A percentile compares a stretch with the other conserved stretches of the same genome.
These are phyloP conservation scores for Viscum album DNA, from an alignment of 177 flowering plant genomes.

Conservation along the genomic window DNA sequence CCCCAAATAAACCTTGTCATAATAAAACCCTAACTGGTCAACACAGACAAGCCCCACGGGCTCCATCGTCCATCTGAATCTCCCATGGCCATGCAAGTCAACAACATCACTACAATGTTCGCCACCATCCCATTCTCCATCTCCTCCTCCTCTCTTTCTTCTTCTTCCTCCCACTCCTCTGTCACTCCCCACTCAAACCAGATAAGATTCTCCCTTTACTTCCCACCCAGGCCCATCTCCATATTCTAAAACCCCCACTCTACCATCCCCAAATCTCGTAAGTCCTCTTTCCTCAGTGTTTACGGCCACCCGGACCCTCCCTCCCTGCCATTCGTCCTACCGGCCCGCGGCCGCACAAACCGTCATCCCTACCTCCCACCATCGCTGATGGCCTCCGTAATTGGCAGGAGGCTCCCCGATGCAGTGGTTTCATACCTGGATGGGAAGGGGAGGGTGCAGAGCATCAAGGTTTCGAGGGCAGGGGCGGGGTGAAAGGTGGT, in stretches of 20 bases:
- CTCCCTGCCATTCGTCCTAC: constrained; percentile 11
- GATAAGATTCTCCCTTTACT: background rate
- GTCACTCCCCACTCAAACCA: background rate
- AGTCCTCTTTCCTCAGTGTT: constrained; percentile 13
- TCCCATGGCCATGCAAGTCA: constrained; percentile 18
- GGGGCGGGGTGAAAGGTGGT: constrained; percentile 11
- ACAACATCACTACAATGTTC: constrained; percentile 20
- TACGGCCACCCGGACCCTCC: constrained; percentile 20
- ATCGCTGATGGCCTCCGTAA: background rate
- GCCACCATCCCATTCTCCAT: constrained; percentile 11
- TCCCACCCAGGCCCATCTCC: constrained; percentile 14
- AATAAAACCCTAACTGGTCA: no score
- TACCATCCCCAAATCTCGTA: constrained; percentile 14
- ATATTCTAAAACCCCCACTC: constrained; percentile 20
- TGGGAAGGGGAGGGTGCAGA: constrained; percentile 8
- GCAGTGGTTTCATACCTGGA: constrained; percentile 8
- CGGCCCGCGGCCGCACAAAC: background rate
- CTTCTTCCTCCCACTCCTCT: background rate
- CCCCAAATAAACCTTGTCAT: no score
- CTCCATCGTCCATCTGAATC: no score
- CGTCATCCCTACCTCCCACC: background rate
- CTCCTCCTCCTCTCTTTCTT: constrained; percentile 10
- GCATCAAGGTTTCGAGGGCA: constrained; percentile 1
- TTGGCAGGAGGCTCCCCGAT: constrained; percentile 11
- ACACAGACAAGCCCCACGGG: no score